phyloP scores from a whole-genome alignment of 148 eudicot genomes.

The Diospyros lotus region DNA sequence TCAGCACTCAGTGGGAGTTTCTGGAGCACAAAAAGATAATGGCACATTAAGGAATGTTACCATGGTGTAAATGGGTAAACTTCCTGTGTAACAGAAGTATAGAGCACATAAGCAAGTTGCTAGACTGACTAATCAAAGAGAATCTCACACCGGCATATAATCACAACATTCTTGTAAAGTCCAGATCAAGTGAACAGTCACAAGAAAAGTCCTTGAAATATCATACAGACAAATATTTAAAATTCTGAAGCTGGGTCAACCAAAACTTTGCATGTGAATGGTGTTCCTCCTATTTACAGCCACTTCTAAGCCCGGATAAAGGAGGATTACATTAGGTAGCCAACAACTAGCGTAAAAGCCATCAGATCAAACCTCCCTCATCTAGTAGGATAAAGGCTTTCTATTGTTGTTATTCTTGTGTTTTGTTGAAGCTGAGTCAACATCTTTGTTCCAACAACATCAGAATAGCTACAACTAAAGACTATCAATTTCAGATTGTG shows the following conservation, averaged over 20 bases:
- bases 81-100: neutral
- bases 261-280: no score
- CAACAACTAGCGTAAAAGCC: no score
- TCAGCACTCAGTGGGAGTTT: slow-evolving; percentile 46
- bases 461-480: no score
- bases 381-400: no score
- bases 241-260: neutral
- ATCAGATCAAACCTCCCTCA: no score
- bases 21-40: slow-evolving; percentile 21
- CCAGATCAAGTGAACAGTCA: neutral
- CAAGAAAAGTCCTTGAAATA: neutral
- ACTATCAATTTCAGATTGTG: no score
- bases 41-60: neutral
- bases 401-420: no score
- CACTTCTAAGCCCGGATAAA: no score
- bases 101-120: neutral
- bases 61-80: neutral
- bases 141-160: neutral
- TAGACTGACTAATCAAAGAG: neutral
- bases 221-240: slow-evolving; percentile 1
- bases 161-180: neutral
- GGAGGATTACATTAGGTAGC: no score
- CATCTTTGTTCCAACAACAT: no score
- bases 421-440: no score
- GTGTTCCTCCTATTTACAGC: no score